Evolutionary conservation across 345 rosid genomes (phyloP).

Genomic region (Lagerstroemia speciosa): DNA sequence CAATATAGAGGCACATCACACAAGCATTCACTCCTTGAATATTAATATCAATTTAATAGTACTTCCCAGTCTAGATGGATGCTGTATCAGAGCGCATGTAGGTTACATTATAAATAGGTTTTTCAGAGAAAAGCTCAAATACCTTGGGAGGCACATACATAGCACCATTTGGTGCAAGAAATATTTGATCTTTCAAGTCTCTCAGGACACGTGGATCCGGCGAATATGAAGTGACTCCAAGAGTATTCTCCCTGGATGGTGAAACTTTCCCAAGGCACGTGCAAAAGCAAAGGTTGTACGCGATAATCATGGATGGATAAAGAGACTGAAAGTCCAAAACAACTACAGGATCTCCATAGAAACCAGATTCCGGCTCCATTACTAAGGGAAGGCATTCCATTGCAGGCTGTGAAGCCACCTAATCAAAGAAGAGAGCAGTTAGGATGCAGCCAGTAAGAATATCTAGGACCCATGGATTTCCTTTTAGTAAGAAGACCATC

Average conservation of each 20-base stretch:
- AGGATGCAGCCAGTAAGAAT: constrained; percentile 2
- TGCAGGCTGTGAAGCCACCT: constrained; percentile 99
- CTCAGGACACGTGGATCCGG: constrained; percentile 45
- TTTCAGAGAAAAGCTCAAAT: constrained; percentile 10
- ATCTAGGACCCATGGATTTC: neutral
- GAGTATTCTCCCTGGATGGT: constrained; percentile 52
- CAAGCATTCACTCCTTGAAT: neutral
- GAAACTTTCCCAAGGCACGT: constrained; percentile 85
- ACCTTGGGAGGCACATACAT: constrained; percentile 82
- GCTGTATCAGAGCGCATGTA: neutral
- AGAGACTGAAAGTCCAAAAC: constrained; percentile 98
- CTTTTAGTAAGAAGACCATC: neutral
- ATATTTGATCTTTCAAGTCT: constrained; percentile 48
- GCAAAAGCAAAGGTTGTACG: constrained; percentile 88
- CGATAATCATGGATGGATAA: constrained; percentile 95
- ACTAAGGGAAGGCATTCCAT: constrained; percentile 98
- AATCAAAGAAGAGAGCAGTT: constrained; percentile 10
- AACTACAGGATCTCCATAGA: constrained; percentile 84
- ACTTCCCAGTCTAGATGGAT: neutral
- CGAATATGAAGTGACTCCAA: constrained; percentile 71
- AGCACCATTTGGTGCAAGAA: constrained; percentile 72
- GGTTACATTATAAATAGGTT: neutral
- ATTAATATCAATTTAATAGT: neutral
- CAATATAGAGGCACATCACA: neutral
- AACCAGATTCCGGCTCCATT: constrained; percentile 97